Base-by-base conservation (phyloP, 176 grass and related monocot species). In the Chloris gayana region DNA sequence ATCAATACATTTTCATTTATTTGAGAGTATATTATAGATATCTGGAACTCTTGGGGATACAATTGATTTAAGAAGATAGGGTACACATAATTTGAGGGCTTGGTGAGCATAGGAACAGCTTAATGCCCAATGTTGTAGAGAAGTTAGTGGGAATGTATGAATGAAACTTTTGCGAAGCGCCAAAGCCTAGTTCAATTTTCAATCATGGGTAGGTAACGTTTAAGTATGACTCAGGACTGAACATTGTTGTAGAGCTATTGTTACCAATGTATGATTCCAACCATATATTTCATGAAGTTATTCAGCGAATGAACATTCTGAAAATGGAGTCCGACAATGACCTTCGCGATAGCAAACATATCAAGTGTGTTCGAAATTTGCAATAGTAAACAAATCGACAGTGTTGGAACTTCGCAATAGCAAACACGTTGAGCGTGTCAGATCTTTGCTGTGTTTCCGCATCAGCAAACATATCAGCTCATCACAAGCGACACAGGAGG, bases 1-100 rank as follows among this genome's bases (percentile, higher is more conserved):
- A 80, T 80, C 21, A 37, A 75, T 51, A 80, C 46, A 69, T 58
- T 21, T 70, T 15, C 77, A 61, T 83, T 77, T n/a, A 51, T 35
- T 60, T 39, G 64, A 67, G 8, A 54, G 53, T 59, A 62, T 63
- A 39, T n/a, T n/a, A n/a, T n/a, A n/a, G n/a, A n/a, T n/a, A n/a
- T 41, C 54, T 63, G 42, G 29, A 77, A 59, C 54, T 60, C 17
- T 56, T 77, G 32, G 63, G 7, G 6, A 32, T 66, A 22, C 69
- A 46, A 68, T 9, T 33, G 62, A 29, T 79, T 79, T 37, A 72
- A 32, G 37, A 53, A 76, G 64, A 60, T 25, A 24, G 17, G 46
- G 14, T 74, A 86, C 60, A 80, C 38, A 62, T 11, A 15, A 17
- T 61, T 49, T 70, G 82, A 80, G 15, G 41, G 67, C 27, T n/a